phyloP scores from a whole-genome alignment of 495 filamentous ascomycete species.

The Talaromyces thailandensis region DNA sequence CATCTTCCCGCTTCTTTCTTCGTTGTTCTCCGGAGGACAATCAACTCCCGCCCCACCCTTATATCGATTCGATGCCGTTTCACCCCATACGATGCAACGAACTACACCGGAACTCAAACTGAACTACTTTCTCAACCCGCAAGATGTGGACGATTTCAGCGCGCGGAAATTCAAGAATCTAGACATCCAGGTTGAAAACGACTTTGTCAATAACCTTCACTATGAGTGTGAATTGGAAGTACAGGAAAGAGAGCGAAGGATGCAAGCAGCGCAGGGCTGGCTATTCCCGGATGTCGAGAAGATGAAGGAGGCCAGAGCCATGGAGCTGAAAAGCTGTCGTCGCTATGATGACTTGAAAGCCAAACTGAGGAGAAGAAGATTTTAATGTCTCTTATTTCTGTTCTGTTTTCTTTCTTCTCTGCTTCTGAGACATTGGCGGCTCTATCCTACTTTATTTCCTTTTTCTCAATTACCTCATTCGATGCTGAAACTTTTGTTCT shows the following conservation, averaged over 20 bases:
- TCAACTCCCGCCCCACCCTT: conserved; percentile 52
- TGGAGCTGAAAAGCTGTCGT: conserved; percentile 52
- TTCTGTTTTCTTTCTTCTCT: background rate
- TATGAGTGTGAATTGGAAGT: conserved; percentile 66
- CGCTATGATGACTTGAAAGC: conserved; percentile 36
- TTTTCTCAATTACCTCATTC: background rate
- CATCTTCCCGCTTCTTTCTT: conserved; percentile 75
- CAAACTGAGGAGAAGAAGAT: conserved; percentile 14
- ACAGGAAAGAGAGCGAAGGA: conserved; percentile 49
- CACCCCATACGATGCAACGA: conserved; percentile 64
- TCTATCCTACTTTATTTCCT: background rate
- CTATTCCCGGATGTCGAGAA: conserved; percentile 72
- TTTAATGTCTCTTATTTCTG: conserved; percentile 6
- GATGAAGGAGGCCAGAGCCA: conserved; percentile 55
- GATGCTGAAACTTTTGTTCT: background rate
- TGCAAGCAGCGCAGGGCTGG: conserved; percentile 81
- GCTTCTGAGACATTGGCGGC: background rate
- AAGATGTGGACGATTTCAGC: conserved; percentile 62
- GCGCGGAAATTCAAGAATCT: conserved; percentile 57
- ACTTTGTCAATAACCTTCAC: conserved; percentile 55
- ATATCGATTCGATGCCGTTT: conserved; percentile 60
- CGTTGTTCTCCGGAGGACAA: conserved; percentile 57
- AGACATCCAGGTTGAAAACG: conserved; percentile 66
- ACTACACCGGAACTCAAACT: conserved; percentile 61
- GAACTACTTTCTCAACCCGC: conserved; percentile 77